Evolutionary conservation across 2,329 filamentous ascomycete species (phyloP).

Genomic region (Byssoonygena ceratinophila): DNA sequence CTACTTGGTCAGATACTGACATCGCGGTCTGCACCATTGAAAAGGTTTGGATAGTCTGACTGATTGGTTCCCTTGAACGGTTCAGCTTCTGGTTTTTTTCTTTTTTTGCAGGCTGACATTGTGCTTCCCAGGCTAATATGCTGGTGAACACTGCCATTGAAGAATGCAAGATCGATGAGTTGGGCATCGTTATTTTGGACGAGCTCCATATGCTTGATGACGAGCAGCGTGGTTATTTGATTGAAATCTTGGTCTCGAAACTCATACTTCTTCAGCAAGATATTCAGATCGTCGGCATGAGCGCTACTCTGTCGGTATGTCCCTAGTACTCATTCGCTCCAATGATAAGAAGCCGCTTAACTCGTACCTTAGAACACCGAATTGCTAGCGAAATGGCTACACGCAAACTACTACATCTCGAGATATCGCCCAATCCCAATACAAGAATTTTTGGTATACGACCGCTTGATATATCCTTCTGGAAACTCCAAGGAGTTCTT

Average conservation of each 20-base stretch:
- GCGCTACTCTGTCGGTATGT: constrained; percentile 60
- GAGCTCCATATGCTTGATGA: constrained; percentile 78
- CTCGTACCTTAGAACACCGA: constrained; percentile 51
- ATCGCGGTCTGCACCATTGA: constrained; percentile 71
- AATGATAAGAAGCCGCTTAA: background rate
- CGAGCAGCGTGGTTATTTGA: constrained; percentile 61
- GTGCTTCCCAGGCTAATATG: constrained; percentile 52
- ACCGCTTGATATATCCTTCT: constrained; percentile 56
- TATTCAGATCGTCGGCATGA: constrained; percentile 68
- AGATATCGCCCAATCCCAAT: constrained; percentile 65
- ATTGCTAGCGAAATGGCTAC: constrained; percentile 58
- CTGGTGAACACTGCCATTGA: constrained; percentile 64
- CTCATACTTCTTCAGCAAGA: constrained; percentile 56
- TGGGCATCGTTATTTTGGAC: constrained; percentile 60
- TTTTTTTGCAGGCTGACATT: background rate
- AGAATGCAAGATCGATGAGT: constrained; percentile 53
- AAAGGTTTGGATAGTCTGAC: constrained; percentile 54
- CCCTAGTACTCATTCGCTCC: background rate
- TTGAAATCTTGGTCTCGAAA: constrained; percentile 66
- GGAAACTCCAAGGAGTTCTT: constrained; percentile 49
- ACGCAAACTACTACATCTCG: constrained; percentile 61
- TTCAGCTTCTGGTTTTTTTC: too few relatives aligned
- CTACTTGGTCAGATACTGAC: constrained; percentile 63
- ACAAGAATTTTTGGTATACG: constrained; percentile 62
- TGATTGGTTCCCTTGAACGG: too few relatives aligned